Evolutionary conservation across 768 basidiomycete genomes (phyloP), one percentile per base, ranked within the genome.

Genomic region (Pisolithus orientalis): DNA sequence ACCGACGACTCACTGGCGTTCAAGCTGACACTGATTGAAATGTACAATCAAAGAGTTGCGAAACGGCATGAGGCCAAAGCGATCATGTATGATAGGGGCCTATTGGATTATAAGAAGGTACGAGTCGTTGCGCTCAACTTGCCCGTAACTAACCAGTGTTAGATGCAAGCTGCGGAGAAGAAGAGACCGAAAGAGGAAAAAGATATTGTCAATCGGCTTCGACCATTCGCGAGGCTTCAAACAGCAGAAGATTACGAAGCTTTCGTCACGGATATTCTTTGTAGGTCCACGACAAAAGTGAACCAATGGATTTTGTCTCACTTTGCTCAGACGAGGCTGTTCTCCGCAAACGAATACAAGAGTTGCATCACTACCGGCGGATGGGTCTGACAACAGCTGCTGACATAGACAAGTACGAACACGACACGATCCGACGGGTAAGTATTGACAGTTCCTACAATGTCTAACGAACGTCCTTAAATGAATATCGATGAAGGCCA

Each of bases 81-180:
- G 3, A 67, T 99, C 56, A 90, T 99, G 66, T 96, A 92, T 61
- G 90, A 97, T 60, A 76, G 95, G 39, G 92, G 92, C 1, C 70
- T 99, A 49, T 73, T 95, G 44, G 92, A 96, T 59, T 92, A 95
- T 65, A 97, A 94, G 70, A 93, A 94, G 84, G 94, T 93, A n/a
- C 55, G 31, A 21, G 6, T 7, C 2, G 9, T n/a, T 11, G 2
- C n/a, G n/a, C 28, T 54, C 11, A 8, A 32, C 29, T 6, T 13
- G 8, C 14, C 25, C 4, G 1, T 9, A 14, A 47, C 51, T 27
- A 57, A 50, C 49, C 42, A 47, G 31, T 47, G 37, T 54, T 21
- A 96, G 95, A 87, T 93, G 75, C 85, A 89, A 77, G 89, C 90
- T 9, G 78, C 80, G 3, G 95, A 99, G 59, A 89, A 94, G 72